Conservation (phyloP, 306 rosid species). For the Adenanthera pavonina region DNA sequence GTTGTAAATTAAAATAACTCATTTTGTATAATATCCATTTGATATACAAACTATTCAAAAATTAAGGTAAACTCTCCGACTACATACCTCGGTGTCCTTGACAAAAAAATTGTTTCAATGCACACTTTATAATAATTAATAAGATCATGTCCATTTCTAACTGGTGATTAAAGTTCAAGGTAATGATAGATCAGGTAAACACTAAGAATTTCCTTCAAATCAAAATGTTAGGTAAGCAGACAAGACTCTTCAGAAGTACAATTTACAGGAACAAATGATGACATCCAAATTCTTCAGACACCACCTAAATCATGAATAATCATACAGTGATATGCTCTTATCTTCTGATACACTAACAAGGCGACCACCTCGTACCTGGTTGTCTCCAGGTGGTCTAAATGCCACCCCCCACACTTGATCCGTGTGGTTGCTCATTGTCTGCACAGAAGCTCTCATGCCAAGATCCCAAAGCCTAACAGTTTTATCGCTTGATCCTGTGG, state of each 20-base stretch:
- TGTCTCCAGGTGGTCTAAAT: slow-evolving; percentile 82
- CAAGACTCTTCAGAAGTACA: slow-evolving; percentile 17
- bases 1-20: no score
- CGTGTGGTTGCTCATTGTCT: slow-evolving; percentile 91
- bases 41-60: no score
- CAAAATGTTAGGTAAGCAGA: slow-evolving; percentile 27
- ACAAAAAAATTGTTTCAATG: neutral
- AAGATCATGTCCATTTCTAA: neutral
- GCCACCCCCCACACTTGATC: slow-evolving; percentile 99
- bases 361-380: slow-evolving; percentile 62
- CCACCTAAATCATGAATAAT: slow-evolving; percentile 62
- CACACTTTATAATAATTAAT: neutral
- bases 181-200: slow-evolving; percentile 26
- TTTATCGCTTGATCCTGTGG: slow-evolving; percentile 95
- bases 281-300: slow-evolving; percentile 1
- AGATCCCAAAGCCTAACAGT: slow-evolving; percentile 96
- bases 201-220: slow-evolving; percentile 41
- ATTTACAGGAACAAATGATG: slow-evolving; percentile 17
- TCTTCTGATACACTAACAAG: slow-evolving; percentile 97
- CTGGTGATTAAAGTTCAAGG: neutral
- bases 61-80: no score
- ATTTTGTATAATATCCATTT: no score
- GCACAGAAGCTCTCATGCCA: slow-evolving; percentile 84
- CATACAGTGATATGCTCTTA: slow-evolving; percentile 86
- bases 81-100: neutral